Evolutionary conservation across 768 basidiomycete species (phyloP), one percentile per base, ranked within the genome.

Genomic region (Hortiboletus flavorubellus): DNA sequence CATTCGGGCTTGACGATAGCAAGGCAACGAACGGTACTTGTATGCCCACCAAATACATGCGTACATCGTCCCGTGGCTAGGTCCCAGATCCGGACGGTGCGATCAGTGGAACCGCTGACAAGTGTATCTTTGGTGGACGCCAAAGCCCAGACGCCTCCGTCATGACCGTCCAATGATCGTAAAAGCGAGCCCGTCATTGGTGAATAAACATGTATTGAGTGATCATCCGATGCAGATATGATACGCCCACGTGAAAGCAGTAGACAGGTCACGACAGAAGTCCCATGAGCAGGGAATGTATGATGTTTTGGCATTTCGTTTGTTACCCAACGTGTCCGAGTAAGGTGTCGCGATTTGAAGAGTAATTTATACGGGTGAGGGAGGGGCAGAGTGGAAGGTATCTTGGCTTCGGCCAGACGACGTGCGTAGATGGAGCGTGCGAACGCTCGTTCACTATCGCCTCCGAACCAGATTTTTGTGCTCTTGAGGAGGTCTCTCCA

Each of bases 81-180:
- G 65, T 95, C 86, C 94, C 93, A 97, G 38, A 95, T 89, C 46
- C 94, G 80, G 51, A 97, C 91, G 0, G 93, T 95, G 30, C 94
- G 85, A 74, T 97, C 94, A 8, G 94, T 97, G 12, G 90, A 92
- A 5, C 94, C 94, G 62, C 89, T 93, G 61, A 96, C 94, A 16
- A 94, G 81, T 29, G 88, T 82, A 69, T 93, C 85, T 76, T 90
- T 91, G 70, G 81, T 91, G 35, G 89, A 87, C 5, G 90, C 89
- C n/a, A 98, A 76, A 15, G 95, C 94, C 95, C 95, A 98, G 2
- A 98, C 93, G 16, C 95, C 95, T 47, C 95, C 95, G 62, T 93
- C 91, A 64, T 98, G 95, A 4, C 95, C 96, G 54, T 89, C 80
- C 41, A 98, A 79, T 2, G 86, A 82, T 40, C 81, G 84, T 5